phyloP scores from a whole-genome alignment of 495 filamentous ascomycete genomes.

The Letharia columbiana region DNA sequence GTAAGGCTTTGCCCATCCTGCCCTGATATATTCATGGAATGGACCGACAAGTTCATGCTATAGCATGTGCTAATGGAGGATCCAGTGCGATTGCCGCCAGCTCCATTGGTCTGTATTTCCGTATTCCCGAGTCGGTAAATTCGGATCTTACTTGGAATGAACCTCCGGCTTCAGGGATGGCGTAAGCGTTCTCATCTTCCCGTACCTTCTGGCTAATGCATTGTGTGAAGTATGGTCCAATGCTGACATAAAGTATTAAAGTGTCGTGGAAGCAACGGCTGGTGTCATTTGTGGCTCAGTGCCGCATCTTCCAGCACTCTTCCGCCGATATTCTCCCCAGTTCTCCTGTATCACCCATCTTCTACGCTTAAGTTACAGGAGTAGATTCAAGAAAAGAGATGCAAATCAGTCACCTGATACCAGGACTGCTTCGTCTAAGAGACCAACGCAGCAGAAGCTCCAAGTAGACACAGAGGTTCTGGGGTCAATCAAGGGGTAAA shows the following conservation, averaged over 20 bases:
- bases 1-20: too few relatives aligned
- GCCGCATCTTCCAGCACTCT: not conserved
- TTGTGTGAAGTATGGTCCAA: too few relatives aligned
- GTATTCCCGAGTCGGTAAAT: not conserved
- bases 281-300: constrained; percentile 10
- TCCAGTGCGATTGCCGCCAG: not conserved
- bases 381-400: not conserved
- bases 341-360: not conserved
- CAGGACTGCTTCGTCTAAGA: not conserved
- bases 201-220: too few relatives aligned
- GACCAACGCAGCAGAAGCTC: not conserved
- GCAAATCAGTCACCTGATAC: not conserved
- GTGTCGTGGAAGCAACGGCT: not conserved
- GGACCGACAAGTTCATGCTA: too few relatives aligned
- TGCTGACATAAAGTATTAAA: not conserved
- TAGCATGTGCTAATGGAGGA: not conserved
- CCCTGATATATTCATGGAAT: too few relatives aligned
- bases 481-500: constrained; percentile 6
- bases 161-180: not conserved
- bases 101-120: not conserved
- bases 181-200: constrained; percentile 3
- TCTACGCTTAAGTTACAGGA: not conserved
- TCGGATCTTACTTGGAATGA: not conserved
- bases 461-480: constrained; percentile 1
- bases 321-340: not conserved